Base-by-base conservation (phyloP, 352 stramenopile species). In the Pythium phragmitis region DNA sequence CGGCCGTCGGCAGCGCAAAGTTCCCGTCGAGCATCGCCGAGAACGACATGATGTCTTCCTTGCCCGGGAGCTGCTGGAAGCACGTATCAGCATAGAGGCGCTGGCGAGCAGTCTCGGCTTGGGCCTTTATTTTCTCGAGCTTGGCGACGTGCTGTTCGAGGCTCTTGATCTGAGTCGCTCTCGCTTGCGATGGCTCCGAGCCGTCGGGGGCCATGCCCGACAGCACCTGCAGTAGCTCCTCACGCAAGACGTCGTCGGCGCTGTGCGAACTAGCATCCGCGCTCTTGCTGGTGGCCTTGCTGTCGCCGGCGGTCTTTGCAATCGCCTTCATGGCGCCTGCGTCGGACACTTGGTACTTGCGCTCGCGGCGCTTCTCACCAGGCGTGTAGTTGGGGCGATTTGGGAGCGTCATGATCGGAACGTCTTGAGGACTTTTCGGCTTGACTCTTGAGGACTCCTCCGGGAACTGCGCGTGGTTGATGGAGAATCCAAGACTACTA, bases 311-410 rank as follows among this genome's bases (percentile, higher is more conserved):
- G 2, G 19, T 26, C 49, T 52, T 59, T 28, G 19, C 37, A 50
- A 33, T 50, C 17, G 45, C 37, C 14, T 57, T 51, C 30, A 52
- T 48, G 16, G 37, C 36, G 23, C 58, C 36, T 19, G n/a, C n/a
- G 30, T 23, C 41, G 6, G 42, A 37, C 17, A 30, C 37, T n/a
- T 57, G 58, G 57, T 61, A 69, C 56, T 82, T 82, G 14, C 48
- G 65, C 50, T 74, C 58, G 30, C 66, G 67, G 49, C 74, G 72
- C 61, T 79, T 76, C 45, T 84, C 73, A 30, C 76, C 74, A 14
- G 75, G 72, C 17, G 56, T 69, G 71, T 89, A 91, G 53, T 73
- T 71, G 50, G 45, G 4, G 42, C 75, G 79, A 63, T 90, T 89
- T 17, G 82, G 80, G 19, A 90, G 73, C 68, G 82, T 86, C 80